Percentiles rank a stretch among this genome's conserved stretches.
Evolutionary conservation across 257 asterid species (phyloP).

Genomic region (Solanum virginianum): DNA sequence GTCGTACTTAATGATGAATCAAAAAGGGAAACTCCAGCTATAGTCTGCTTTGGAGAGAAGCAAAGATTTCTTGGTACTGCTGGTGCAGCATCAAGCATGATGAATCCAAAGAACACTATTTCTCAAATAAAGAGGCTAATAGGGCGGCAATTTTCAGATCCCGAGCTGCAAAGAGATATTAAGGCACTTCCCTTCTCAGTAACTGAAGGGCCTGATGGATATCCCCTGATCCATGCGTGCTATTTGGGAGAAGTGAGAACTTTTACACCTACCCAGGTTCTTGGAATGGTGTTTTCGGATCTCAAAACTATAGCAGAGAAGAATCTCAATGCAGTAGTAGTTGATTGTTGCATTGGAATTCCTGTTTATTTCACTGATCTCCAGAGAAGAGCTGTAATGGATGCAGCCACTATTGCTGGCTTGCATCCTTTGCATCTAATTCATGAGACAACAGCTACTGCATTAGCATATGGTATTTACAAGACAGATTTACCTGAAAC

Average conservation of each 20-base stretch:
- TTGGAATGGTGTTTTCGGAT: conserved; percentile 82
- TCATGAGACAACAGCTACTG: conserved; percentile 96
- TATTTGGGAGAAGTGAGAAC: conserved; percentile 74
- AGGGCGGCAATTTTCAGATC: conserved; percentile 80
- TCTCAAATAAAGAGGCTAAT: conserved; percentile 81
- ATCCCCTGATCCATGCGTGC: conserved; percentile 64
- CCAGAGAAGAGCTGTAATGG: conserved; percentile 86
- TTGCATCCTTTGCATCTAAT: conserved; percentile 80
- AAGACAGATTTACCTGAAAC: conserved; percentile 91
- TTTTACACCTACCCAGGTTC: conserved; percentile 78
- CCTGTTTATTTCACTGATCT: conserved; percentile 92
- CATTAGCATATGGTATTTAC: conserved; percentile 90
- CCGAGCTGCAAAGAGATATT: conserved; percentile 77
- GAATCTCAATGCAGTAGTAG: conserved; percentile 82
- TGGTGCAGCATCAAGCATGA: conserved; percentile 93
- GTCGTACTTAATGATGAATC: conserved; percentile 94
- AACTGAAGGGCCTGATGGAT: conserved; percentile 88
- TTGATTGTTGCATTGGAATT: conserved; percentile 90
- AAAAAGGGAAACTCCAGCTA: conserved; percentile 84
- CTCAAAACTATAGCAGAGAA: conserved; percentile 77
- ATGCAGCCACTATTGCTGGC: conserved; percentile 98
- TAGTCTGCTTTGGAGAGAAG: conserved; percentile 92
- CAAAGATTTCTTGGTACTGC: conserved; percentile 95
- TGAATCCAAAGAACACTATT: conserved; percentile 87
- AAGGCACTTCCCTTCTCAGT: conserved; percentile 61